Conservation (phyloP, 352 stramenopile genomes). For the Phytophthora nicotianae region DNA sequence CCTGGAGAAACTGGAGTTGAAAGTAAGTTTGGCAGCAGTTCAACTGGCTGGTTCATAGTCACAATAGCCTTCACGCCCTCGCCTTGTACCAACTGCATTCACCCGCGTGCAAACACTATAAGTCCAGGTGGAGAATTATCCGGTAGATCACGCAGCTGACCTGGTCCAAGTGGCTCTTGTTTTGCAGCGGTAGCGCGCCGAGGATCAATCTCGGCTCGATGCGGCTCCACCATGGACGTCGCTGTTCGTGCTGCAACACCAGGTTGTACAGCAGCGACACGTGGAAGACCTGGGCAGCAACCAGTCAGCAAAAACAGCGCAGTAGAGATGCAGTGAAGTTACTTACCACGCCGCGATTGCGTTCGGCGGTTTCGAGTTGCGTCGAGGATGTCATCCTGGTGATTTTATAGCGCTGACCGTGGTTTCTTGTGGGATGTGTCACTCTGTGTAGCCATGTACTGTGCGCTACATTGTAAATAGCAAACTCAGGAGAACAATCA, state of each 20-base stretch:
- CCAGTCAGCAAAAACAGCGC: neutral
- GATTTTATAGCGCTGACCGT: no score
- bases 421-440: neutral
- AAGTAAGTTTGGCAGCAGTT: constrained; percentile 72
- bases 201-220: constrained; percentile 70
- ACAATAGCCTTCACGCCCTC: constrained; percentile 72
- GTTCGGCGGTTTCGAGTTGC: constrained; percentile 8
- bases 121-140: neutral
- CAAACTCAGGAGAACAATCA: neutral
- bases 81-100: constrained; percentile 47
- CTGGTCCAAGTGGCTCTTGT: constrained; percentile 57
- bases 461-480: neutral
- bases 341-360: constrained; percentile 40
- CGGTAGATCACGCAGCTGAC: constrained; percentile 14
- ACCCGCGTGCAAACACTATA: neutral
- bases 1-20: constrained; percentile 63
- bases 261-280: constrained; percentile 87
- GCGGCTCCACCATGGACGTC: constrained; percentile 76
- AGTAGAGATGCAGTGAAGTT: neutral
- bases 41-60: constrained; percentile 77
- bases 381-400: neutral
- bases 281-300: constrained; percentile 56
- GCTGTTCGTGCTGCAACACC: constrained; percentile 42
- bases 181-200: constrained; percentile 64
- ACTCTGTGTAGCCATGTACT: neutral